Evolutionary conservation across 306 rosid species (phyloP).

Genomic region (Benincasa hispida): DNA sequence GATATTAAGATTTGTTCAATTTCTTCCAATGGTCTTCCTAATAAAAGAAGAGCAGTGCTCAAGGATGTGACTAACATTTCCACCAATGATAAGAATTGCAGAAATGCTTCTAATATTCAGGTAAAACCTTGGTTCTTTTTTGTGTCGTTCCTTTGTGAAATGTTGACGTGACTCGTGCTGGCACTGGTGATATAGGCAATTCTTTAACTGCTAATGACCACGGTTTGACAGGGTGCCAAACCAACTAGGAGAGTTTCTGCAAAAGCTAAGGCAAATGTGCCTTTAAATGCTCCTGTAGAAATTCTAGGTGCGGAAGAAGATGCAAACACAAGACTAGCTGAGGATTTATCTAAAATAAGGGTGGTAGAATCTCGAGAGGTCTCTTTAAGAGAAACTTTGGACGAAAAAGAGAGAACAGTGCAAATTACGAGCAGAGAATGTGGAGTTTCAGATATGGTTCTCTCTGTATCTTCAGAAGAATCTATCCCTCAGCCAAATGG

Average conservation of each 20-base stretch:
- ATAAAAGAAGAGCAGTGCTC: conserved; percentile 63
- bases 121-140: conserved; percentile 13
- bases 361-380: conserved; percentile 32
- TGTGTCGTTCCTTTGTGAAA: neutral
- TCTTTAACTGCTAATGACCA: neutral
- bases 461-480: conserved; percentile 21
- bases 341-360: conserved; percentile 57
- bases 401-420: conserved; percentile 15
- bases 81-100: conserved; percentile 6
- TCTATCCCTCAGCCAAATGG: conserved; percentile 34
- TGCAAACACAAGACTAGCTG: conserved; percentile 45
- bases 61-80: conserved; percentile 45
- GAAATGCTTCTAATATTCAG: conserved; percentile 27
- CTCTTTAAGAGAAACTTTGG: conserved; percentile 15
- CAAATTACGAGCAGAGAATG: conserved; percentile 17
- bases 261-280: conserved; percentile 22
- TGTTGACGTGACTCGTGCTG: neutral
- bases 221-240: conserved; percentile 13
- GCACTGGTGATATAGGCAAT: neutral
- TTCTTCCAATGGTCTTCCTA: conserved; percentile 26
- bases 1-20: conserved; percentile 23
- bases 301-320: conserved; percentile 35
- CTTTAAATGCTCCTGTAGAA: conserved; percentile 20
- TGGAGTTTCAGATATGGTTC: conserved; percentile 12
- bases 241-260: conserved; percentile 28